These are phyloP conservation scores for Phoenix dactylifera DNA, from an alignment of 176 grass and related monocot species.

Conservation along the genomic window DNA sequence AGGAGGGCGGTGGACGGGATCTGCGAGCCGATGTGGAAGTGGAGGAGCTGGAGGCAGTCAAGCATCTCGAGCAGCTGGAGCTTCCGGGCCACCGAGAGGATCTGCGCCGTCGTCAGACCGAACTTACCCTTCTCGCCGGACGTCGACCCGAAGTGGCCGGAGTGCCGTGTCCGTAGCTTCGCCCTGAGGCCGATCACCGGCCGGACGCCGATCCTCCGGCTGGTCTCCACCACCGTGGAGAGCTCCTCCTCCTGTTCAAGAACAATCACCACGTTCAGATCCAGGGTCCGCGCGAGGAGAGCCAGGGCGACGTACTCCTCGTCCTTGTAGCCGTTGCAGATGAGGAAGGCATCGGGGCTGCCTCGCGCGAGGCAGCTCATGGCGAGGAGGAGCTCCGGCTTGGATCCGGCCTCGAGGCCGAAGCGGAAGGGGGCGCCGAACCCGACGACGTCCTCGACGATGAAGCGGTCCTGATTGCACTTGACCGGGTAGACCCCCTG, in stretches of 20 bases:
- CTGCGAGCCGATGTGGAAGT: slow-evolving; percentile 8
- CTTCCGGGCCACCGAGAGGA: background rate
- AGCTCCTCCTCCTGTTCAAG: slow-evolving; percentile 2
- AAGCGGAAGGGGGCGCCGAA: too few species aligned
- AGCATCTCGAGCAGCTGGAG: slow-evolving; percentile 1
- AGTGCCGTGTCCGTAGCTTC: background rate
- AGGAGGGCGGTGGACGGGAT: slow-evolving; percentile 8
- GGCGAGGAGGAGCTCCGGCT: background rate
- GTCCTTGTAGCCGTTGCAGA: slow-evolving; percentile 6
- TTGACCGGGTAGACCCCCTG: too few species aligned
- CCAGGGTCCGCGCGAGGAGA: background rate
- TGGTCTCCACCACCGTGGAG: background rate
- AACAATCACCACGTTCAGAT: background rate
- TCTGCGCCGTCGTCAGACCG: background rate
- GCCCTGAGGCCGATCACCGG: background rate
- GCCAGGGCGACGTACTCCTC: background rate
- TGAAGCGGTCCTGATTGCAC: too few species aligned
- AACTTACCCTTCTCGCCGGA: background rate
- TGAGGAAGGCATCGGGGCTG: background rate
- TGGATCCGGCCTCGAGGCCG: background rate
- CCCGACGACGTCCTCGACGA: too few species aligned
- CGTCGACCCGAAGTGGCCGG: background rate
- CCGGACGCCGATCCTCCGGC: background rate
- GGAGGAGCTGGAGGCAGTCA: background rate
- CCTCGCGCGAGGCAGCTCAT: background rate